phyloP scores from a whole-genome alignment of 75 land plant species.

The Pinus albicaulis region DNA sequence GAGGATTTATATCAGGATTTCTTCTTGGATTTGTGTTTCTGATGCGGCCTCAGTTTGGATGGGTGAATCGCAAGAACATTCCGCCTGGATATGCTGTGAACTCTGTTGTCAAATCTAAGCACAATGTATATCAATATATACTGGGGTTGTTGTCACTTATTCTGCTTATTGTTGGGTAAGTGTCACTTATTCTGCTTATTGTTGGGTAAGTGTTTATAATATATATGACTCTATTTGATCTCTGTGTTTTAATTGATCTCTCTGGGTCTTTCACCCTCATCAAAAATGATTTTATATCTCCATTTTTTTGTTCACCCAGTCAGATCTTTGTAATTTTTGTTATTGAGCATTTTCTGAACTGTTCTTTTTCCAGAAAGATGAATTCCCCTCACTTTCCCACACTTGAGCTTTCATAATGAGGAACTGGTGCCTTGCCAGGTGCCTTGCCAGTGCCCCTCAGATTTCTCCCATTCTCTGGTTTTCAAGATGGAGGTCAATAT shows the following conservation, averaged over 20 bases:
- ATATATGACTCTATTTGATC: not conserved
- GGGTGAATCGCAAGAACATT: slow-evolving; percentile 42
- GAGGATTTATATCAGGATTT: slow-evolving; percentile 89
- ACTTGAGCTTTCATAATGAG: no score
- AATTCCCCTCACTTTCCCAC: no score
- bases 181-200: slow-evolving; percentile 55
- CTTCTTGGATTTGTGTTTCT: slow-evolving; percentile 89
- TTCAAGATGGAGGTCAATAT: no score
- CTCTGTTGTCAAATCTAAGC: slow-evolving; percentile 34
- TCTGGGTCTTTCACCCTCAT: no score
- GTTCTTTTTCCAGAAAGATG: no score
- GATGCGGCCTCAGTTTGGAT: slow-evolving; percentile 82
- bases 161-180: slow-evolving; percentile 61
- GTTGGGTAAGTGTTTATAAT: slow-evolving; percentile 52
- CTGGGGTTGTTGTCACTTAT: slow-evolving; percentile 51
- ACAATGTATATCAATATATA: slow-evolving; percentile 65
- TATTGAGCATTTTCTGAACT: no score
- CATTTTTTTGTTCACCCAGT: no score
- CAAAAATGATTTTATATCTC: no score
- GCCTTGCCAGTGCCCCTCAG: no score
- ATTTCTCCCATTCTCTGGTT: no score
- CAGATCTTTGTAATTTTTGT: no score
- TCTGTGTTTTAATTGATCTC: not conserved
- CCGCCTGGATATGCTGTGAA: slow-evolving; percentile 18
- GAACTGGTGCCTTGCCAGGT: no score